Evolutionary conservation across 441 rosid genomes (phyloP).

Genomic region (Populus hybrid): DNA sequence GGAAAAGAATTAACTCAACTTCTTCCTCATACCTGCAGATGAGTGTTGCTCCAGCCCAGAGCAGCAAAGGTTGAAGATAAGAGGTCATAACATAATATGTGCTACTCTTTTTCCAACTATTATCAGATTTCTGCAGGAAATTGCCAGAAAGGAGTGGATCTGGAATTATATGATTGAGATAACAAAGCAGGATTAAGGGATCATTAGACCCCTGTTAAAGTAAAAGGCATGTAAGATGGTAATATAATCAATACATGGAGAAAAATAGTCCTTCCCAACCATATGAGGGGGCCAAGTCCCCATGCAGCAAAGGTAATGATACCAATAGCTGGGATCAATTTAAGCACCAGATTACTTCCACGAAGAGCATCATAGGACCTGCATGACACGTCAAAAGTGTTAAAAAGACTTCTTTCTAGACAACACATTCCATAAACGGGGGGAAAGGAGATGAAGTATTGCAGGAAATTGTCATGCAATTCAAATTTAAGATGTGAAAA

Average conservation of each 20-base stretch:
- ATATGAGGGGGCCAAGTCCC: constrained; percentile 75
- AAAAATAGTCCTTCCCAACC: constrained; percentile 53
- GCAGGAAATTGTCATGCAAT: background rate
- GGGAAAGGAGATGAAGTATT: background rate
- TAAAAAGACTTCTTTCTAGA: background rate
- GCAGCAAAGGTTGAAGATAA: constrained; percentile 75
- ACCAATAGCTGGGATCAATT: constrained; percentile 54
- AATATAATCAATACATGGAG: constrained; percentile 43
- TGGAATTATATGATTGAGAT: constrained; percentile 9
- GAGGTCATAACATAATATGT: constrained; percentile 56
- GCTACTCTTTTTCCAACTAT: constrained; percentile 72
- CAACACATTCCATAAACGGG: background rate
- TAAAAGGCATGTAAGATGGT: constrained; percentile 16
- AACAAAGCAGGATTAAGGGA: background rate
- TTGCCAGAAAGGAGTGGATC: background rate
- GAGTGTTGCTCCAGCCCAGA: constrained; percentile 78
- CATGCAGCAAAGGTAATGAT: constrained; percentile 67
- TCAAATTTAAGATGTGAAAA: background rate
- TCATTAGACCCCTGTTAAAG: constrained; percentile 6
- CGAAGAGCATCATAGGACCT: constrained; percentile 53
- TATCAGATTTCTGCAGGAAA: constrained; percentile 62
- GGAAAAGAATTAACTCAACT: constrained; percentile 6
- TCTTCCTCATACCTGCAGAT: constrained; percentile 64
- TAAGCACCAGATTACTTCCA: constrained; percentile 20
- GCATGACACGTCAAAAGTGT: constrained; percentile 28